Base-by-base conservation (phyloP, 192 early-diverging fungal genomes). In the Linnemannia elongata region DNA sequence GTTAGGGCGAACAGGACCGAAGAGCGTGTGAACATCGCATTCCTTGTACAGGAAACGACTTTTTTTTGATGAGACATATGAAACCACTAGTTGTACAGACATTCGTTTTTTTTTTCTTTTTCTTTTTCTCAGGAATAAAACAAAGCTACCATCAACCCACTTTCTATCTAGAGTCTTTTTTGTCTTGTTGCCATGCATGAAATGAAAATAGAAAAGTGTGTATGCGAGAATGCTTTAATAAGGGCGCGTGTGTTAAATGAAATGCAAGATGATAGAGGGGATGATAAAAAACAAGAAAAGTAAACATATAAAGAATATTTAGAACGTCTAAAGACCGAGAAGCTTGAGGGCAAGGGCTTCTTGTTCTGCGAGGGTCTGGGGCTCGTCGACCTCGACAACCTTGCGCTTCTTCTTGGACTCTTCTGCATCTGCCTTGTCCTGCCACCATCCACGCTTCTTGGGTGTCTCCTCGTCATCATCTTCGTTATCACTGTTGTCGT, bases 301-400 rank as follows among this genome's bases (percentile, higher is more conserved):
- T 10, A 17, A 30, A 15, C 1, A 42, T 18, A 3, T 4, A n/a
- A 42, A 42, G 22, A 72, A 72, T 24, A 72, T 9, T 9, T 39
- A 72, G 45, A 17, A 72, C 24, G n/a, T 75, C 39, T 85, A 86
- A 75, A 86, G 17, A 33, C 84, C 84, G 22, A 94, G 83, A 57
- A 94, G 82, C 63, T 88, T 88, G 66, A 94, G 88, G 3, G 92
- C 93, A 69, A 94, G 81, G 44, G 89, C 90, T 89, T 94, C 93
- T 83, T 94, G 91, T 75, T 94, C 93, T 73, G 89, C 89, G 33
- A 94, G 80, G 20, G 91, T 93, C 77, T 90, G 83, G 35, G 92
- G 92, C 68, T 90, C 89, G 38, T 90, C 91, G 24, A 91, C 82
- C 72, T 92, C 89, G 42, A 93, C 83, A 12, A 93, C 75, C 77